Base-by-base conservation (phyloP, 257 asterid species). In the Solanum chiquidenum region DNA sequence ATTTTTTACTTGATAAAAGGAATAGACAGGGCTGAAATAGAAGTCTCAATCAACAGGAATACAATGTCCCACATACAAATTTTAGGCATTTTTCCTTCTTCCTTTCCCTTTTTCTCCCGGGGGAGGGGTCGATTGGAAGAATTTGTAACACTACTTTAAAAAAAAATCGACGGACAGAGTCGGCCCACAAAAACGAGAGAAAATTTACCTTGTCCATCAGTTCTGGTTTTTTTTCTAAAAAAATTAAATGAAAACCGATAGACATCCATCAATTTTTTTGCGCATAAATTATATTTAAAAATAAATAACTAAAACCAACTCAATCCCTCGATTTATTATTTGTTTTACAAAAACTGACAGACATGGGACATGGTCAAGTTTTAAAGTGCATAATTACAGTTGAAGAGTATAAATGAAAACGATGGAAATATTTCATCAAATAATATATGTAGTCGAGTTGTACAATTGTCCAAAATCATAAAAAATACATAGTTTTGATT, bases 171-270 rank as follows among this genome's bases (percentile, higher is more conserved):
- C 6, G 1, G 13, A 62, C 1, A n/a, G 29, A 7, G 31, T 62
- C 3, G 0, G 13, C 27, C 0, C 31, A n/a, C n/a, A 9, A 58
- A 62, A 62, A 2, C 1, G 14, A 62, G 1, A 6, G 14, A n/a
- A n/a, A 23, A 9, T 1, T n/a, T 12, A 23, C 1, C 14, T 0
- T 62, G 31, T n/a, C 0, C 0, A 6, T 60, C 29, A 60, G 9
- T 6, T 52, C 16, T 4, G 35, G 0, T 16, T 52, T 52, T 55
- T 20, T 7, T 1, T 2, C 0, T 3, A 1, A 58, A 20, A 58
- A 58, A 7, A 58, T 2, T 20, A 52, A 20, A 58, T 3, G 5
- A 58, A 58, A 58, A 7, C 5, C 4, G 10, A 55, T 2, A 18
- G 58, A 58, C 2, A 9, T 58, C 66, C 5, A 3, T 58, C 25